These are phyloP conservation scores for Drechslera avenae DNA, from an alignment of 2,329 filamentous ascomycete genomes.

Conservation along the genomic window DNA sequence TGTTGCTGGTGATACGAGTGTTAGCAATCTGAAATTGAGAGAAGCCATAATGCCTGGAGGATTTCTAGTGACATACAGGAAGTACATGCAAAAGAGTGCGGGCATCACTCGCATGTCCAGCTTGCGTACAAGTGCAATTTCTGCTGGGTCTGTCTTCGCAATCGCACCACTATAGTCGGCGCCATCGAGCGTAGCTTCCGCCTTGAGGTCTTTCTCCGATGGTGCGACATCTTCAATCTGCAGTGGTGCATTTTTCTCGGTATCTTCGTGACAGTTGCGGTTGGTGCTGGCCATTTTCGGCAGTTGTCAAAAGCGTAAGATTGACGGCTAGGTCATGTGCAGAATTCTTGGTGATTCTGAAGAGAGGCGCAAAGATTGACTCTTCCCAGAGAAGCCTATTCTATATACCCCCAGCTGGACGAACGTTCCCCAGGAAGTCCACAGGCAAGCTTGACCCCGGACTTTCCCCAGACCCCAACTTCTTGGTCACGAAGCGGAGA, in stretches of 20 bases:
- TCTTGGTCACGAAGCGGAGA: background rate
- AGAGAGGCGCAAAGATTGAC: background rate
- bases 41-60: background rate
- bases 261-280: slow-evolving; percentile 4
- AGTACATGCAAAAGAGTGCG: slow-evolving; percentile 48
- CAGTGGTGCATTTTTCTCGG: slow-evolving; percentile 24
- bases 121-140: slow-evolving; percentile 35
- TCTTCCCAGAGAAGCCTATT: background rate
- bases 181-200: background rate
- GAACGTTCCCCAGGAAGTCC: slow-evolving; percentile 28
- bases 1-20: slow-evolving; percentile 26
- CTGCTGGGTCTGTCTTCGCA: slow-evolving; percentile 30
- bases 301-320: background rate
- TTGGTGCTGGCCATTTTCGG: slow-evolving; percentile 16
- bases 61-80: slow-evolving; percentile 22
- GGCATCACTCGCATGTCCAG: slow-evolving; percentile 35
- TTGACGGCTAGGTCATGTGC: background rate
- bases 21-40: background rate
- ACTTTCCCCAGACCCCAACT: slow-evolving; percentile 30
- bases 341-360: background rate
- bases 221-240: slow-evolving; percentile 26
- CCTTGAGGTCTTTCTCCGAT: background rate
- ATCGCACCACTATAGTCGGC: slow-evolving; percentile 32
- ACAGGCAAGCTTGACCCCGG: slow-evolving; percentile 17
- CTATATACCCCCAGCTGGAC: slow-evolving; percentile 26